These are phyloP conservation scores for Eragrostis nindensis DNA, from an alignment of 176 grass and related monocot genomes.

Conservation along the genomic window DNA sequence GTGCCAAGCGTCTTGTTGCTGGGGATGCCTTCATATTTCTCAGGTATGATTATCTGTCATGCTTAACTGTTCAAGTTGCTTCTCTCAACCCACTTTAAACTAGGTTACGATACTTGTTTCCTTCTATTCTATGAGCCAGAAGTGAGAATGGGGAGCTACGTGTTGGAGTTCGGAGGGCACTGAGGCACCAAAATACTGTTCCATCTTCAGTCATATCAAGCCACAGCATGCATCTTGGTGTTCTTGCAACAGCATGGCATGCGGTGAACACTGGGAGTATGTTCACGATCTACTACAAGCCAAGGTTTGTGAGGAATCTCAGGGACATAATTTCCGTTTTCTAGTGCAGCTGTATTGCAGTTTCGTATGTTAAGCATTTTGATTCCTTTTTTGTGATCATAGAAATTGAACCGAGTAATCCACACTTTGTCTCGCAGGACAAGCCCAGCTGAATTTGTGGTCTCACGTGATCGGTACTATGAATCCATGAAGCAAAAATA, in stretches of 20 bases:
- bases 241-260: slow-evolving; percentile 97
- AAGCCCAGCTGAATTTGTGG: slow-evolving; percentile 87
- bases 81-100: neutral
- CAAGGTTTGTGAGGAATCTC: slow-evolving; percentile 53
- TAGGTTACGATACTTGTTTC: neutral
- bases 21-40: slow-evolving; percentile 96
- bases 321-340: neutral
- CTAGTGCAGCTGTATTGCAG: neutral
- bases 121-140: slow-evolving; percentile 50
- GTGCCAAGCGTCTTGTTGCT: slow-evolving; percentile 77
- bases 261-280: slow-evolving; percentile 81
- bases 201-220: slow-evolving; percentile 93
- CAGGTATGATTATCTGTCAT: slow-evolving; percentile 48
- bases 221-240: slow-evolving; percentile 97
- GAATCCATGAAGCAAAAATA: slow-evolving; percentile 78
- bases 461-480: slow-evolving; percentile 58
- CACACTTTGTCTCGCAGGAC: slow-evolving; percentile 48
- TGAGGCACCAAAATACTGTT: slow-evolving; percentile 79
- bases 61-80: slow-evolving; percentile 1
- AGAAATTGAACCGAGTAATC: slow-evolving; percentile 28
- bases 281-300: slow-evolving; percentile 97
- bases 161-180: slow-evolving; percentile 81
- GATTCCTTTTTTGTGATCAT: slow-evolving; percentile 18
- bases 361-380: slow-evolving; percentile 8
- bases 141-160: slow-evolving; percentile 84